phyloP scores from a whole-genome alignment of 2,329 filamentous ascomycete genomes.

The Aspergillus versicolor region DNA sequence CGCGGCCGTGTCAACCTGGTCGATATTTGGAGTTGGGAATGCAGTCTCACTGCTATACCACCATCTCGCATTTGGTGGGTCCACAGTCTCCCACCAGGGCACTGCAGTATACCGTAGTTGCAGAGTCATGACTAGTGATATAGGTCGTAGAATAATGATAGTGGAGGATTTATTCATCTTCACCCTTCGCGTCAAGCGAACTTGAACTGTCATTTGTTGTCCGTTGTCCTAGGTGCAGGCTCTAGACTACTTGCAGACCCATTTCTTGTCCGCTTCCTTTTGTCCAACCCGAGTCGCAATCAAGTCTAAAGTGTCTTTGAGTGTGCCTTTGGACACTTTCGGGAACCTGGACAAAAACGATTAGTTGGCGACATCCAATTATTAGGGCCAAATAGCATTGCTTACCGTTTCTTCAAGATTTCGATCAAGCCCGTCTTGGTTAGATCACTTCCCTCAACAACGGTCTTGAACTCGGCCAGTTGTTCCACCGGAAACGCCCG shows the following conservation, averaged over 20 bases:
- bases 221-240: neutral
- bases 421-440: constrained; percentile 75
- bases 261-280: constrained; percentile 64
- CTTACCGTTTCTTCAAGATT: constrained; percentile 67
- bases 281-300: constrained; percentile 64
- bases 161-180: neutral
- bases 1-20: neutral
- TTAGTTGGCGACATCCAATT: constrained; percentile 5
- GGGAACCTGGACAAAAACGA: constrained; percentile 55
- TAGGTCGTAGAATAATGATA: neutral
- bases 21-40: neutral
- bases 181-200: neutral
- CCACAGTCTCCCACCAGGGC: neutral
- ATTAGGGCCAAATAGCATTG: neutral
- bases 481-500: constrained; percentile 58
- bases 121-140: neutral
- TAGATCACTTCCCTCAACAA: constrained; percentile 68
- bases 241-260: constrained; percentile 50
- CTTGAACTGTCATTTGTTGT: neutral
- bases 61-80: neutral
- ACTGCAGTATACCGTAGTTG: neutral
- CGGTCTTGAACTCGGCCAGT: constrained; percentile 66
- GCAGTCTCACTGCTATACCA: neutral
- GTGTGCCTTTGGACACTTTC: constrained; percentile 66
- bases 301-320: constrained; percentile 67